Conservation (phyloP, 495 filamentous ascomycete genomes). For the Penicillium simplicissimum region DNA sequence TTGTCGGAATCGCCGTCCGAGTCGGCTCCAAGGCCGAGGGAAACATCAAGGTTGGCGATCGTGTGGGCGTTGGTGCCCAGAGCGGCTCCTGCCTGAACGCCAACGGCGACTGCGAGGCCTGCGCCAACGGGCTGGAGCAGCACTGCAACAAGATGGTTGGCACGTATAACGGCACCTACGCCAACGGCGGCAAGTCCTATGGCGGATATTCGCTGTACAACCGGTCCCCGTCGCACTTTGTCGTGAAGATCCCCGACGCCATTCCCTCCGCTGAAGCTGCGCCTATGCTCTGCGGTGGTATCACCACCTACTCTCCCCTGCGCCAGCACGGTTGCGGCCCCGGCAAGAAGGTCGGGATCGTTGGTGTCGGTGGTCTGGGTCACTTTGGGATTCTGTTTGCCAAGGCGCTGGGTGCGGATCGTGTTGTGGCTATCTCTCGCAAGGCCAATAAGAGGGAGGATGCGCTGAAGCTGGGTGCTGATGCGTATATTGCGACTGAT, state of each 20-base stretch:
- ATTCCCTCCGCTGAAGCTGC: slow-evolving; percentile 63
- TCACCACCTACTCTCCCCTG: slow-evolving; percentile 76
- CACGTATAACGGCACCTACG: slow-evolving; percentile 40
- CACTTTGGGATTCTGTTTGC: slow-evolving; percentile 65
- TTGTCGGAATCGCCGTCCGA: slow-evolving; percentile 73
- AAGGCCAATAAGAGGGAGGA: slow-evolving; percentile 67
- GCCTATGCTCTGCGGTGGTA: slow-evolving; percentile 83
- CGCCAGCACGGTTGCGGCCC: slow-evolving; percentile 72
- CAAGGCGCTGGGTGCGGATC: slow-evolving; percentile 70
- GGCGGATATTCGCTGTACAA: slow-evolving; percentile 73
- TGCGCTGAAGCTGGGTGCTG: slow-evolving; percentile 59
- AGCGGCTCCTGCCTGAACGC: slow-evolving; percentile 63
- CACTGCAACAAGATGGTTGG: slow-evolving; percentile 64
- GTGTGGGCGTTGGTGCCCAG: slow-evolving; percentile 87
- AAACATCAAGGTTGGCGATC: slow-evolving; percentile 75
- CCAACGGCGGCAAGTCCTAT: slow-evolving; percentile 62
- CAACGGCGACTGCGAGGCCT: slow-evolving; percentile 65
- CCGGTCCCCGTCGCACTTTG: slow-evolving; percentile 71
- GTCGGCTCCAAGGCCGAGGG: slow-evolving; percentile 64
- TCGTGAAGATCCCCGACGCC: slow-evolving; percentile 73
- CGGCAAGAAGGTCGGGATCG: slow-evolving; percentile 78
- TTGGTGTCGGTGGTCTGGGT: slow-evolving; percentile 82
- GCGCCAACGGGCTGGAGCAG: slow-evolving; percentile 59
- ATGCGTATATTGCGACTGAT: slow-evolving; percentile 76
- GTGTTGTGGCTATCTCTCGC: slow-evolving; percentile 80